Base-by-base conservation (phyloP, 306 rosid genomes). In the Begonia fuchsioides region DNA sequence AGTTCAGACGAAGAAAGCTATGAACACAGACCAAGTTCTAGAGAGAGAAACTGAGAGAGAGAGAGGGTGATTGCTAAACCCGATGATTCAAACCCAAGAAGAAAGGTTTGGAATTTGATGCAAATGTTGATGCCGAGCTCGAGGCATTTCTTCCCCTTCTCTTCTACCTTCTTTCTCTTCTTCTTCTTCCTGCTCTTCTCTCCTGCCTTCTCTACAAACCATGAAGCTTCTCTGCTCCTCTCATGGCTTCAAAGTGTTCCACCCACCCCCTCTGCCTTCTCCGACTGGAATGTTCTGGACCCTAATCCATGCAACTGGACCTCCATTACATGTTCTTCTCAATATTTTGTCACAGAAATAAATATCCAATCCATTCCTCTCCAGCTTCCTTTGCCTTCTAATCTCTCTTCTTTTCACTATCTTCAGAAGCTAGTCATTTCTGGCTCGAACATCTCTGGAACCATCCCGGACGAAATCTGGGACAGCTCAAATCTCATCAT, bases 241-340 rank as follows among this genome's bases (percentile, higher is more conserved):
- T 74, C 95, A 1, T 90, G 97, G 95, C 87, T 90, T 12, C 95
- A 79, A 58, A 15, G 46, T 32, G 58, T 38, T 55, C 72, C 50
- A 47, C 55, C 47, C 67, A 78, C 47, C 2, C 52, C 75, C 35
- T 17, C 78, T 47, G 58, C 48, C 19, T 79, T 84, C 49, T 78
- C 86, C 0, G 55, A 76, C 62, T 81, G 93, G 97, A 76, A 80
- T 53, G 62, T 79, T 10, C 80, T 44, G 54, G 79, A 90, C 49
- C 2, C 74, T 5, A 68, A 54, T 55, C 95, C 95, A 60, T 90
- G 97, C 64, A 84, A 84, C 38, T 90, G 97, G 97, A 70, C 95
- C 66, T 64, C 60, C 76, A 79, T 90, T 55, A 46, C 80, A 40
- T 84, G 95, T 48, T 90, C 97, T 58, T 17, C 82, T 9, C 70